A percentile compares a stretch with the other conserved stretches of the same genome.
Conservation (phyloP, 2,329 filamentous ascomycete genomes). For the Hysterium pulicare region DNA sequence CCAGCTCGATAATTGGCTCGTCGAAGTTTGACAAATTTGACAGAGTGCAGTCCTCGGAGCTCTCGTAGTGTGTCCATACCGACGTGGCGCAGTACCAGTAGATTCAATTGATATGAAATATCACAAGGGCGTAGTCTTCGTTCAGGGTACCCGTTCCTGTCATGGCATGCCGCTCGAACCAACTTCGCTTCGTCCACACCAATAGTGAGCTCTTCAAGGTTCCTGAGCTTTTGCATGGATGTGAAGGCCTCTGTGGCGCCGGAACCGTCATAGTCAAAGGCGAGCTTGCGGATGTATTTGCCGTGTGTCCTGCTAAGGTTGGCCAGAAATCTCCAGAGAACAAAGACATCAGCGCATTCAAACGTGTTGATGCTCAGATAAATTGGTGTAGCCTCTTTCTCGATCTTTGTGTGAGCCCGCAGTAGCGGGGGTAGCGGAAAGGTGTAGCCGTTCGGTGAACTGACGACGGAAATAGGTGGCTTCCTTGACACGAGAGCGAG, state of each 20-base stretch:
- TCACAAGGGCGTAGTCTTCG: slow-evolving; percentile 7
- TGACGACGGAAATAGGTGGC: neutral
- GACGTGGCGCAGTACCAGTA: slow-evolving; percentile 6
- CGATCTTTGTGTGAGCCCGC: neutral
- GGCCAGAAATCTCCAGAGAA: neutral
- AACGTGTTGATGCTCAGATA: neutral
- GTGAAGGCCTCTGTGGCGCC: neutral
- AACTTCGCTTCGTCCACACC: slow-evolving; percentile 17
- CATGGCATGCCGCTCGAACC: neutral
- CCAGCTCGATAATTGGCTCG: too few relatives aligned
- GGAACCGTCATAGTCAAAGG: neutral
- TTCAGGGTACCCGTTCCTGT: slow-evolving; percentile 1
- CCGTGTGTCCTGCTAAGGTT: neutral
- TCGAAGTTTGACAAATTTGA: slow-evolving; percentile 21
- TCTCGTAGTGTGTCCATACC: slow-evolving; percentile 17
- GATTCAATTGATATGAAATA: slow-evolving; percentile 8
- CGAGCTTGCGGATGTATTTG: neutral
- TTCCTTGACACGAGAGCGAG: neutral
- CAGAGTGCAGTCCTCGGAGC: slow-evolving; percentile 10
- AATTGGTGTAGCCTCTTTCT: neutral
- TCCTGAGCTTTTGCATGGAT: neutral
- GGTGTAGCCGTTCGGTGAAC: too few relatives aligned
- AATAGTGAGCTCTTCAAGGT: slow-evolving; percentile 20
- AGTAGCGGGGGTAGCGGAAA: neutral
- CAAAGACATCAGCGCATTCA: neutral